Evolutionary conservation across 768 basidiomycete species (phyloP).

Genomic region (Termitomyces titanicus): DNA sequence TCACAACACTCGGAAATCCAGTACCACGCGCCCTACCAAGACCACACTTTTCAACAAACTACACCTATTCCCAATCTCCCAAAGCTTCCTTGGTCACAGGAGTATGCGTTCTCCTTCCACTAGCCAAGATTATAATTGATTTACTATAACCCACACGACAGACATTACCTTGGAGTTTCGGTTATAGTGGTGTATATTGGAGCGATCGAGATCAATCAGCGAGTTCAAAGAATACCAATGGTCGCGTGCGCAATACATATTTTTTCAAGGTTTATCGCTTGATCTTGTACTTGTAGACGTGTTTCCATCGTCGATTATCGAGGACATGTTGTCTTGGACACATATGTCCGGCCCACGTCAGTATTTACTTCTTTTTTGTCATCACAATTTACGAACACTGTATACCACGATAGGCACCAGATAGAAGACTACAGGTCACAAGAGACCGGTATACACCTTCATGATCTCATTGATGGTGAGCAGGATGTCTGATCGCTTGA

Average conservation of each 20-base stretch:
- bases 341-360: constrained; percentile 52
- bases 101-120: constrained; percentile 1
- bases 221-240: constrained; percentile 39
- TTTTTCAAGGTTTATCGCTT: background rate
- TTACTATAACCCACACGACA: background rate
- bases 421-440: constrained; percentile 44
- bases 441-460: constrained; percentile 42
- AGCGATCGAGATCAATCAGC: constrained; percentile 20
- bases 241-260: constrained; percentile 38
- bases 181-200: constrained; percentile 42
- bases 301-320: constrained; percentile 49
- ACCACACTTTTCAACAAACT: background rate
- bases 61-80: background rate
- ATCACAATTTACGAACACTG: background rate
- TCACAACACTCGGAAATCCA: background rate
- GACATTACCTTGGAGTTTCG: constrained; percentile 45
- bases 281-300: constrained; percentile 28
- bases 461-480: constrained; percentile 35
- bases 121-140: background rate
- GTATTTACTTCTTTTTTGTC: constrained; percentile 9
- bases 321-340: constrained; percentile 43
- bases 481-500: constrained; percentile 11
- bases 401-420: constrained; percentile 30
- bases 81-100: constrained; percentile 2
- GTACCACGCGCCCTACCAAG: background rate